Evolutionary conservation across 306 rosid species (phyloP).

Genomic region (Dicorynia guianensis): DNA sequence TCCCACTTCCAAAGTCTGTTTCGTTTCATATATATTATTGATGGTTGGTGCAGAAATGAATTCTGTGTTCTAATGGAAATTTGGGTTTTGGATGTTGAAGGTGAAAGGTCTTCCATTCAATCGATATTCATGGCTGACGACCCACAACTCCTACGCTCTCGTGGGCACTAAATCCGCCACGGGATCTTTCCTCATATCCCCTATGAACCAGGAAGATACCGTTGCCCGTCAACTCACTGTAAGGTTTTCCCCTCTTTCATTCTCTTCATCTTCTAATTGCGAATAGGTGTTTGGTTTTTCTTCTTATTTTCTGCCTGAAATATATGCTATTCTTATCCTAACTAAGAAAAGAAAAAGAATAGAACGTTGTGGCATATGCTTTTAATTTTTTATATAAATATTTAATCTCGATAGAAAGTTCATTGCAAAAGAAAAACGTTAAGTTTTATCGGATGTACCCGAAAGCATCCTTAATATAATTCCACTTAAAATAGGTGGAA

Average conservation of each 20-base stretch:
- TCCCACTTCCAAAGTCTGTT: slow-evolving; percentile 70
- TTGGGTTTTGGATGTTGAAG: slow-evolving; percentile 34
- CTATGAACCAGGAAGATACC: slow-evolving; percentile 88
- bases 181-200: slow-evolving; percentile 60
- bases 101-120: slow-evolving; percentile 82
- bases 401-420: too few species aligned
- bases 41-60: background rate
- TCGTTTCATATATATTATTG: background rate
- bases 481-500: background rate
- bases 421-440: too few species aligned
- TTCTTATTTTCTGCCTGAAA: too few species aligned
- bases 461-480: too few species aligned
- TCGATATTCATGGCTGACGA: slow-evolving; percentile 89
- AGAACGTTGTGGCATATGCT: too few species aligned
- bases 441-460: too few species aligned
- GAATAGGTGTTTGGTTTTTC: too few species aligned
- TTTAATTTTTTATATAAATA: too few species aligned
- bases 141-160: slow-evolving; percentile 84
- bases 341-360: too few species aligned
- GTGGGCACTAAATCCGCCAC: slow-evolving; percentile 71
- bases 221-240: slow-evolving; percentile 79
- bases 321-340: too few species aligned
- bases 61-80: background rate
- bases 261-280: background rate
- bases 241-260: slow-evolving; percentile 32